These are phyloP conservation scores for Podaxis sp. DNA, from an alignment of 768 basidiomycete genomes.

Conservation along the genomic window DNA sequence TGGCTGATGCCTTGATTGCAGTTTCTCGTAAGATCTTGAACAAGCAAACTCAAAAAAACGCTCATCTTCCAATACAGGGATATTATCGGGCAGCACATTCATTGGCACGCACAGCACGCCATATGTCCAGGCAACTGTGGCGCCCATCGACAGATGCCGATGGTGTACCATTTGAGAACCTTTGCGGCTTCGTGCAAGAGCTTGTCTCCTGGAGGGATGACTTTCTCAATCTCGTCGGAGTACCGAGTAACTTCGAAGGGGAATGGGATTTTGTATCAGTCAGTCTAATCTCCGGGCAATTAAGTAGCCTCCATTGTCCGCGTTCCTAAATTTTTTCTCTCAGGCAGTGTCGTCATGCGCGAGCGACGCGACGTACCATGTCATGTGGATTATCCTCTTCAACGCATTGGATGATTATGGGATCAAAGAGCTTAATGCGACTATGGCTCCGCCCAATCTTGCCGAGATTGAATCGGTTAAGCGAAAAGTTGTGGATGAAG, in stretches of 20 bases:
- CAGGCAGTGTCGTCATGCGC: conserved; percentile 63
- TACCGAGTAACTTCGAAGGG: conserved; percentile 79
- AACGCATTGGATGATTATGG: conserved; percentile 85
- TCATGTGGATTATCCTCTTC: conserved; percentile 87
- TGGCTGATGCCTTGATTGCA: conserved; percentile 28
- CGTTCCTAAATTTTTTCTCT: conserved; percentile 6
- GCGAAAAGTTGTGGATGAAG: conserved; percentile 76
- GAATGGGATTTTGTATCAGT: conserved; percentile 89
- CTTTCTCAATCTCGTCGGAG: conserved; percentile 77
- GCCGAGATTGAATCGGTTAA: conserved; percentile 61
- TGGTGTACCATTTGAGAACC: conserved; percentile 71
- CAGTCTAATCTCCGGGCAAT: conserved; percentile 22
- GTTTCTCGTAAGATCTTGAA: conserved; percentile 61
- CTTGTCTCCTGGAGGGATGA: conserved; percentile 75
- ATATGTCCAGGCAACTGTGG: conserved; percentile 82
- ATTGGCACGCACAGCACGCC: conserved; percentile 78
- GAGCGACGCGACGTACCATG: conserved; percentile 87
- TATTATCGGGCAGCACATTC: conserved; percentile 85
- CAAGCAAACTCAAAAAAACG: conserved; percentile 11
- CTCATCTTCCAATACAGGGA: conserved; percentile 47
- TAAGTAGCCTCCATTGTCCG: not conserved
- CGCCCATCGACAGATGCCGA: conserved; percentile 72
- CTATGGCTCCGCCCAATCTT: conserved; percentile 35
- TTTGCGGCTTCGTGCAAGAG: conserved; percentile 53
- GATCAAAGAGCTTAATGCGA: conserved; percentile 65